Conservation (phyloP, 1,139 yeast genomes). For the Schizosaccharomyces versatilis region DNA sequence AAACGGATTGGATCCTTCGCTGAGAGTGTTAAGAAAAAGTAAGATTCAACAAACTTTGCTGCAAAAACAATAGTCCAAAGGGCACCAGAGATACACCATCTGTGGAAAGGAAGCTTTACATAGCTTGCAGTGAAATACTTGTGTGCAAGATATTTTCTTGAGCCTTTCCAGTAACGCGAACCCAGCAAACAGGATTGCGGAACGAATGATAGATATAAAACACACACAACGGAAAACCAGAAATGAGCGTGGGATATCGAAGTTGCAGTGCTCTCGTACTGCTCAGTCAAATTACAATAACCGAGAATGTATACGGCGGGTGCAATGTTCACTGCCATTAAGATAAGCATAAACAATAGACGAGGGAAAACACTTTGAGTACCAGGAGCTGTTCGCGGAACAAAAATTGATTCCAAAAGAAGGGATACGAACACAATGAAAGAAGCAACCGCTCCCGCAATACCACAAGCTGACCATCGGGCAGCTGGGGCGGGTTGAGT, state of each 20-base stretch:
- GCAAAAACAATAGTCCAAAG: constrained; percentile 75
- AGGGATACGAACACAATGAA: constrained; percentile 72
- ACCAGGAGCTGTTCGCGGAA: constrained; percentile 97
- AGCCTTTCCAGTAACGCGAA: constrained; percentile 68
- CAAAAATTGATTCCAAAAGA: constrained; percentile 80
- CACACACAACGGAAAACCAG: constrained; percentile 66
- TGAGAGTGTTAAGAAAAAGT: constrained; percentile 75
- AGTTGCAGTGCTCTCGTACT: constrained; percentile 51
- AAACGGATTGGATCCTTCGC: constrained; percentile 83
- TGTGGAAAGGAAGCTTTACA: constrained; percentile 58
- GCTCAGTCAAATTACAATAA: constrained; percentile 42
- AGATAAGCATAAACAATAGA: constrained; percentile 44
- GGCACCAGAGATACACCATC: constrained; percentile 89
- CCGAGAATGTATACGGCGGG: constrained; percentile 75
- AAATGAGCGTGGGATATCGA: constrained; percentile 74
- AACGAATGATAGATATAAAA: constrained; percentile 74
- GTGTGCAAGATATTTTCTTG: constrained; percentile 78
- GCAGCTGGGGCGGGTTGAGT: constrained; percentile 74
- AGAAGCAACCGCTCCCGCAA: constrained; percentile 79
- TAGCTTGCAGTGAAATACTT: constrained; percentile 92
- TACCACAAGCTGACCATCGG: constrained; percentile 77
- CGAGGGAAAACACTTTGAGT: constrained; percentile 92
- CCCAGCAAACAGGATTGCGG: constrained; percentile 95
- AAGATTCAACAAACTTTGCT: constrained; percentile 77
- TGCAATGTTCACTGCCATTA: constrained; percentile 52